Conservation (phyloP, 176 grass and related monocot species). For the Aegilops speltoides region DNA sequence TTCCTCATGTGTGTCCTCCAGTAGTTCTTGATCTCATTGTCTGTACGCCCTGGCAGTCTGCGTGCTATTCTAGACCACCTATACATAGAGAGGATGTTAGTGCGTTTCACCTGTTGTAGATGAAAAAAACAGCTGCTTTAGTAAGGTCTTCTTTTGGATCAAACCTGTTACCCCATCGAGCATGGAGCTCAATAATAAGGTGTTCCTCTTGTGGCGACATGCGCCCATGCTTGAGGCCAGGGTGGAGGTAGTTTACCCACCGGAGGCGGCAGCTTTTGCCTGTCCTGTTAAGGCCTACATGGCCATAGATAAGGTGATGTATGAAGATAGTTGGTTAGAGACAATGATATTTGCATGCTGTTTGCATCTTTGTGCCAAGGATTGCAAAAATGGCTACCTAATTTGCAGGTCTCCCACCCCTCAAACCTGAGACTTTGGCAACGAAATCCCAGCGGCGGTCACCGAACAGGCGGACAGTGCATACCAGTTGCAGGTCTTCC, state of each 20-base stretch:
- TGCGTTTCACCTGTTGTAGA: background rate
- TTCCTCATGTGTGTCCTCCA: constrained; percentile 97
- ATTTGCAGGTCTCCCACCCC: constrained; percentile 75
- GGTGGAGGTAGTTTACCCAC: constrained; percentile 93
- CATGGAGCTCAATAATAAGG: constrained; percentile 74
- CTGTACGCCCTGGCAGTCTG: constrained; percentile 72
- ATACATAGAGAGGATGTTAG: constrained; percentile 15
- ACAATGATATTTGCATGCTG: constrained; percentile 12
- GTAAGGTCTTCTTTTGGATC: background rate
- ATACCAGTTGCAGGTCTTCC: constrained; percentile 89
- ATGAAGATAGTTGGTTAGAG: constrained; percentile 39
- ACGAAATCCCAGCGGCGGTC: constrained; percentile 98
- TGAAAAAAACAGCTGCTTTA: background rate
- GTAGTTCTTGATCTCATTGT: constrained; percentile 95
- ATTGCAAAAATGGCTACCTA: constrained; percentile 59
- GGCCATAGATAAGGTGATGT: background rate
- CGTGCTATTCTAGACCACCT: constrained; percentile 87
- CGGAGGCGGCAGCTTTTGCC: constrained; percentile 88
- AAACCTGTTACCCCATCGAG: constrained; percentile 88
- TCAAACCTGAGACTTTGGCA: constrained; percentile 99
- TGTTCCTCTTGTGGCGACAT: constrained; percentile 77
- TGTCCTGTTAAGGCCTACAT: constrained; percentile 74
- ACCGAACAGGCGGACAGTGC: constrained; percentile 85
- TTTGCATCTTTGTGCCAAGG: constrained; percentile 37
- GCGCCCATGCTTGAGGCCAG: constrained; percentile 80